Evolutionary conservation across 2,329 filamentous ascomycete genomes (phyloP).

Genomic region (Aspergillus eucalypticola): DNA sequence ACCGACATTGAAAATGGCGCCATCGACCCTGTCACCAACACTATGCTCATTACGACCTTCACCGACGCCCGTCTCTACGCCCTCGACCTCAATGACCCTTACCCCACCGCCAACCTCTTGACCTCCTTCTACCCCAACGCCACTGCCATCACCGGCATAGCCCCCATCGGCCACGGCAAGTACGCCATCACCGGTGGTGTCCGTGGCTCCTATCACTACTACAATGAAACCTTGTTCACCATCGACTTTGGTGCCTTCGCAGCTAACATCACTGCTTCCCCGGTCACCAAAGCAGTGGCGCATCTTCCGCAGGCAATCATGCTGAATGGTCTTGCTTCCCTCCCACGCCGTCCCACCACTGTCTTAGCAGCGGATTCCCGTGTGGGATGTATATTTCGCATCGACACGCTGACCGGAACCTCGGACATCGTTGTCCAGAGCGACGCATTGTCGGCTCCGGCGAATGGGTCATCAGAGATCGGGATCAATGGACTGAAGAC

Average conservation of each 20-base stretch:
- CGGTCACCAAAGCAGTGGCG: conserved; percentile 3
- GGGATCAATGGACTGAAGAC: conserved; percentile 23
- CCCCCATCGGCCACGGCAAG: conserved; percentile 19
- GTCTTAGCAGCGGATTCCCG: conserved; percentile 21
- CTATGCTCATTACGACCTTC: conserved; percentile 22
- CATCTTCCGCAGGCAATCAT: conserved; percentile 17
- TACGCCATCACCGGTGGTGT: conserved; percentile 22
- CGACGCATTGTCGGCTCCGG: not conserved
- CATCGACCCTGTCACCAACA: conserved; percentile 16
- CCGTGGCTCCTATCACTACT: conserved; percentile 17
- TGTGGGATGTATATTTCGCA: conserved; percentile 17
- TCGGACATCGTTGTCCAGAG: conserved; percentile 14
- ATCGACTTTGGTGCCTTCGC: conserved; percentile 15
- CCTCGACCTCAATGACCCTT: conserved; percentile 7
- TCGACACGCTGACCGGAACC: conserved; percentile 16
- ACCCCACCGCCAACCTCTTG: conserved; percentile 11
- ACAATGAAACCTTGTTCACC: conserved; percentile 18
- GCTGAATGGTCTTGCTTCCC: conserved; percentile 22
- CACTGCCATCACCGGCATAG: conserved; percentile 23
- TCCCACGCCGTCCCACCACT: conserved; percentile 13
- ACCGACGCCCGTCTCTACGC: conserved; percentile 16
- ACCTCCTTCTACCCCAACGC: conserved; percentile 14
- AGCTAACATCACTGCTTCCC: not conserved
- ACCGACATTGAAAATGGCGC: conserved; percentile 20
- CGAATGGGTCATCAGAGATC: conserved; percentile 13